phyloP scores from a whole-genome alignment of 2,329 filamentous ascomycete species.

The Fusarium humuli region DNA sequence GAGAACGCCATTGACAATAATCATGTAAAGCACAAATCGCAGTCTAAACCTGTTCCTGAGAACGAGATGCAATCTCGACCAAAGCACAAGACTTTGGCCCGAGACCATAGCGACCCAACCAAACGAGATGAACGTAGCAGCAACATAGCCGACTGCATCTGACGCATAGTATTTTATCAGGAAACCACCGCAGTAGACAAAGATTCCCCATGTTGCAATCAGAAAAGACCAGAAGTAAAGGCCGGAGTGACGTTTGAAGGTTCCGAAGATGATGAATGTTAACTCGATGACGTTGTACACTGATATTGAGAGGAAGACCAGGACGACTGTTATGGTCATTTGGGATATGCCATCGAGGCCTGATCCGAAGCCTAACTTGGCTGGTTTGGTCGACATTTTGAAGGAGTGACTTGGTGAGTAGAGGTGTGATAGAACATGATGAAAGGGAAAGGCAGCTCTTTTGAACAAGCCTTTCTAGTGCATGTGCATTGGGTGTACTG shows the following conservation, averaged over 20 bases:
- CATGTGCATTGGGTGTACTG: too few species aligned
- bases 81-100: conserved; percentile 71
- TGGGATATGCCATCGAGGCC: conserved; percentile 39
- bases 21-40: conserved; percentile 65
- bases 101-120: conserved; percentile 65
- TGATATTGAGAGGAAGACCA: conserved; percentile 49
- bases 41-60: conserved; percentile 62
- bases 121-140: conserved; percentile 36
- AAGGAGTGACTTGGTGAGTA: neutral
- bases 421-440: neutral
- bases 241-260: conserved; percentile 51
- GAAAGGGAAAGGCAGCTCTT: neutral
- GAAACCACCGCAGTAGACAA: conserved; percentile 58
- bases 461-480: neutral
- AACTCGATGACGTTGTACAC: conserved; percentile 54
- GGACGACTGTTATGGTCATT: conserved; percentile 40
- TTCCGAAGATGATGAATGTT: conserved; percentile 51
- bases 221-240: conserved; percentile 57
- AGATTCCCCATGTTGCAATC: conserved; percentile 51
- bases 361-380: conserved; percentile 39
- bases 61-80: conserved; percentile 71
- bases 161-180: conserved; percentile 54
- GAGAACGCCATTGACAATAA: conserved; percentile 64
- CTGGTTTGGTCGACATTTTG: conserved; percentile 3
- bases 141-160: conserved; percentile 36